A percentile compares a stretch with the other conserved stretches of the same genome.
Evolutionary conservation across 345 rosid species (phyloP).

Genomic region (Boechera stricta): DNA sequence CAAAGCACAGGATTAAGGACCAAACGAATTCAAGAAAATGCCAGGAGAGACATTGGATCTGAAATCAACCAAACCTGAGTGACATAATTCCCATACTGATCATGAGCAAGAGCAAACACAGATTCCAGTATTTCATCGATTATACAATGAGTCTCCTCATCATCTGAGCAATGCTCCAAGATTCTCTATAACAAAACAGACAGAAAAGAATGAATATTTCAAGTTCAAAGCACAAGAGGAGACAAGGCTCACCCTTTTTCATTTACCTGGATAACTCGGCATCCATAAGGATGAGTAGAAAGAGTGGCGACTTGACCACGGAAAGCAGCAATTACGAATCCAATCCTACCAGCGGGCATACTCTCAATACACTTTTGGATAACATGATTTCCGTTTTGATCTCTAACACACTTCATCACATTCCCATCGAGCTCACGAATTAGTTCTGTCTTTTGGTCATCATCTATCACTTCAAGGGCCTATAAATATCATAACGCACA

Average conservation of each 20-base stretch:
- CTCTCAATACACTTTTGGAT: conserved; percentile 95
- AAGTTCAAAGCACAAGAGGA: neutral
- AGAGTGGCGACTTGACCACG: conserved; percentile 83
- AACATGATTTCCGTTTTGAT: conserved; percentile 98
- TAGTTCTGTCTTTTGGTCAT: conserved; percentile 77
- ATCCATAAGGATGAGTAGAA: conserved; percentile 96
- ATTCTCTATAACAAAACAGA: conserved; percentile 63
- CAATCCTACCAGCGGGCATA: conserved; percentile 75
- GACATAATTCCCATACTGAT: conserved; percentile 98
- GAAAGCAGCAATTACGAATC: conserved; percentile 83
- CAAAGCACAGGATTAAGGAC: conserved; percentile 28
- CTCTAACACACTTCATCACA: conserved; percentile 89
- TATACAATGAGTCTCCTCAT: conserved; percentile 73
- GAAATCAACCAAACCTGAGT: conserved; percentile 70
- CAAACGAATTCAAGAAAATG: conserved; percentile 1
- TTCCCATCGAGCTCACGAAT: conserved; percentile 91
- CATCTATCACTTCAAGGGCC: conserved; percentile 98
- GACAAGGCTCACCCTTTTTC: neutral
- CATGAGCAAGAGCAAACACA: conserved; percentile 79
- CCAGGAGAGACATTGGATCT: neutral
- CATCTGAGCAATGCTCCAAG: conserved; percentile 91
- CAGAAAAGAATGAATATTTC: conserved; percentile 25
- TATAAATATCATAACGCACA: conserved; percentile 39
- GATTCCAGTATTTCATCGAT: conserved; percentile 93
- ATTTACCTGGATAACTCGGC: conserved; percentile 94